Conservation (phyloP, 2,329 filamentous ascomycete genomes). For the Xylariaceae sp. region DNA sequence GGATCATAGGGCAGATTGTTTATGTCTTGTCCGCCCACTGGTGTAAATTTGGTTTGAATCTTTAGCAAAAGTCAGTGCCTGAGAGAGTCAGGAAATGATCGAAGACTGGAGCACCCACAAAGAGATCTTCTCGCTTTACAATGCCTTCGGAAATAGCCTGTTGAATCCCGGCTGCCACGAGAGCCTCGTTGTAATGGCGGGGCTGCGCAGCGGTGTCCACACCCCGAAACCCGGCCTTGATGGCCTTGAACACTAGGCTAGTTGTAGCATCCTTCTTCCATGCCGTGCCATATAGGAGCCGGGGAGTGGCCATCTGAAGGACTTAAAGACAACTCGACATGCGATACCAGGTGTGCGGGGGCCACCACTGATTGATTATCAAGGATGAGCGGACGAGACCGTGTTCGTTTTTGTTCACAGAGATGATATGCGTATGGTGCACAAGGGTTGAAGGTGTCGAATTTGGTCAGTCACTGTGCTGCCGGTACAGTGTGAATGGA, state of each 20-base stretch:
- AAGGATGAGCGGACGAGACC: too few relatives aligned
- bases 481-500: too few relatives aligned
- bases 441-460: too few relatives aligned
- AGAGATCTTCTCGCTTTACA: conserved; percentile 58
- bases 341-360: too few relatives aligned
- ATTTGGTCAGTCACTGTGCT: too few relatives aligned
- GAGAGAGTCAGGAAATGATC: conserved; percentile 1
- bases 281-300: conserved; percentile 74
- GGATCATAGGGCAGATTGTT: conserved; percentile 60
- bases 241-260: conserved; percentile 63
- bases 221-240: conserved; percentile 65
- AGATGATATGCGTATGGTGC: too few relatives aligned
- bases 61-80: conserved; percentile 29
- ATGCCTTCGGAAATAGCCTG: conserved; percentile 56
- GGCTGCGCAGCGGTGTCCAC: conserved; percentile 78
- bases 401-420: too few relatives aligned
- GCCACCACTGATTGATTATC: too few relatives aligned
- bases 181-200: conserved; percentile 69
- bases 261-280: conserved; percentile 73
- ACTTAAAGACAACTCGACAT: too few relatives aligned
- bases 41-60: conserved; percentile 83
- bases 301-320: conserved; percentile 45
- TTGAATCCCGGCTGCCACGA: conserved; percentile 65
- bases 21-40: conserved; percentile 57
- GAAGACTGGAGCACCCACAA: conserved; percentile 51